Conservation (phyloP, 2,329 filamentous ascomycete genomes). For the Alternaria conjuncta region DNA sequence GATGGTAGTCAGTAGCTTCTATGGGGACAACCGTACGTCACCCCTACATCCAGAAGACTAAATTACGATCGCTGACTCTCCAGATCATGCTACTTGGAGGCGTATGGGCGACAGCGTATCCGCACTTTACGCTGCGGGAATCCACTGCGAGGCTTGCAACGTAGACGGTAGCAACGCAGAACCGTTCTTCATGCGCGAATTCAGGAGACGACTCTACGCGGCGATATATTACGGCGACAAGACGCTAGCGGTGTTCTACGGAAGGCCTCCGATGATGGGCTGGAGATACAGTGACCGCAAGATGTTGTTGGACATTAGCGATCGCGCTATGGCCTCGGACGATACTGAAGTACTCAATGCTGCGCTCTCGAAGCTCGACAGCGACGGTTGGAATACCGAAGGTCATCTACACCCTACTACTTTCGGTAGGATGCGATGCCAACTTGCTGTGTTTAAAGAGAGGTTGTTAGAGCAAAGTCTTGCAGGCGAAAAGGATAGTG, state of each 20-base stretch:
- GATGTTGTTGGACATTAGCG: slow-evolving; percentile 41
- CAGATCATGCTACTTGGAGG: slow-evolving; percentile 46
- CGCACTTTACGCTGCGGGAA: slow-evolving; percentile 40
- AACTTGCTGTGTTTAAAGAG: slow-evolving; percentile 39
- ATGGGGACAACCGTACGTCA: slow-evolving; percentile 44
- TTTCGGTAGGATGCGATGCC: slow-evolving; percentile 35
- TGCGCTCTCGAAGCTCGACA: slow-evolving; percentile 36
- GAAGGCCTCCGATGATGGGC: slow-evolving; percentile 45
- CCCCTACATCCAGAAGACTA: not conserved
- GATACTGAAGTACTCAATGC: slow-evolving; percentile 31
- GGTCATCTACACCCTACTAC: slow-evolving; percentile 35
- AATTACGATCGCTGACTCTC: slow-evolving; percentile 7
- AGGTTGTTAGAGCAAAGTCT: slow-evolving; percentile 41
- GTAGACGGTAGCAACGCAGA: slow-evolving; percentile 25
- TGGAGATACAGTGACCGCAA: slow-evolving; percentile 42
- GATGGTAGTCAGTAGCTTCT: slow-evolving; percentile 41
- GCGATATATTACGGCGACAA: slow-evolving; percentile 43
- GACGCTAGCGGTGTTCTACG: slow-evolving; percentile 43
- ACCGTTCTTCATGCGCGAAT: slow-evolving; percentile 42
- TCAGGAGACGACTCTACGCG: slow-evolving; percentile 37
- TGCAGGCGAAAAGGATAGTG: slow-evolving; percentile 37
- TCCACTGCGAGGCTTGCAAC: slow-evolving; percentile 42
- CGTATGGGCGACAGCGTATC: slow-evolving; percentile 39
- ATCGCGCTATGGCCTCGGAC: slow-evolving; percentile 32
- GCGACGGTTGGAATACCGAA: slow-evolving; percentile 42